A percentile compares a stretch with the other conserved stretches of the same genome.
phyloP scores from a whole-genome alignment of 306 rosid genomes.

The Quercus variabilis region DNA sequence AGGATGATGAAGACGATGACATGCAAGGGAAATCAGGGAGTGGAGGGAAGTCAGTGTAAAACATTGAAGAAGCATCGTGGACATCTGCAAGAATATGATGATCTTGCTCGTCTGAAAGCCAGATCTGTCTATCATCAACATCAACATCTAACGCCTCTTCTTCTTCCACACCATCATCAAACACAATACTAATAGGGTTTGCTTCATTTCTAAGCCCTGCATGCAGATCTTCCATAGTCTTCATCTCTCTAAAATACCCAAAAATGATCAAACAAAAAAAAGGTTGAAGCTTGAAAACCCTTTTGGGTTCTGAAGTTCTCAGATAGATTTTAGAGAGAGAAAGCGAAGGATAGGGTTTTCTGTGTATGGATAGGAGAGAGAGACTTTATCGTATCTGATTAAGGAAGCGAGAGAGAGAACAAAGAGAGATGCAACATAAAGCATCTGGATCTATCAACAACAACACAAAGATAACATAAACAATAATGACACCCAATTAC shows the following conservation, averaged over 20 bases:
- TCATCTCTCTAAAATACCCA: conserved; percentile 6
- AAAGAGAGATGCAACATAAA: conserved; percentile 69
- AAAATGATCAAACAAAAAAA: background rate
- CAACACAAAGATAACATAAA: conserved; percentile 23
- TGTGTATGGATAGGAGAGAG: conserved; percentile 41
- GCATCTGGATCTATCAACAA: conserved; percentile 54
- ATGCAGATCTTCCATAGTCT: conserved; percentile 55
- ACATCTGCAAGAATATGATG: conserved; percentile 37
- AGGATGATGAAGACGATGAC: conserved; percentile 80
- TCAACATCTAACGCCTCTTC: conserved; percentile 20
- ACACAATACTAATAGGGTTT: conserved; percentile 13
- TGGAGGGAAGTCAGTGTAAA: conserved; percentile 75
- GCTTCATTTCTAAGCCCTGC: conserved; percentile 31
- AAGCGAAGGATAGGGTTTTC: conserved; percentile 21
- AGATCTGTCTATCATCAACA: conserved; percentile 38
- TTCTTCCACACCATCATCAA: conserved; percentile 27
- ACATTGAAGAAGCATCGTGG: conserved; percentile 50
- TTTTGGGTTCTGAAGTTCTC: conserved; percentile 24
- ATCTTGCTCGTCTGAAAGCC: conserved; percentile 50
- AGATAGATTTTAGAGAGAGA: conserved; percentile 28
- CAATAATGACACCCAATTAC: conserved; percentile 20
- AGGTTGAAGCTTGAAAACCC: conserved; percentile 1
- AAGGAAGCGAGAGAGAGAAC: conserved; percentile 65
- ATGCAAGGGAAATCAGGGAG: conserved; percentile 88
- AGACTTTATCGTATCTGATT: conserved; percentile 31